Evolutionary conservation across 1,139 yeast genomes (phyloP).

Genomic region (Saccharomyces hybrid): DNA sequence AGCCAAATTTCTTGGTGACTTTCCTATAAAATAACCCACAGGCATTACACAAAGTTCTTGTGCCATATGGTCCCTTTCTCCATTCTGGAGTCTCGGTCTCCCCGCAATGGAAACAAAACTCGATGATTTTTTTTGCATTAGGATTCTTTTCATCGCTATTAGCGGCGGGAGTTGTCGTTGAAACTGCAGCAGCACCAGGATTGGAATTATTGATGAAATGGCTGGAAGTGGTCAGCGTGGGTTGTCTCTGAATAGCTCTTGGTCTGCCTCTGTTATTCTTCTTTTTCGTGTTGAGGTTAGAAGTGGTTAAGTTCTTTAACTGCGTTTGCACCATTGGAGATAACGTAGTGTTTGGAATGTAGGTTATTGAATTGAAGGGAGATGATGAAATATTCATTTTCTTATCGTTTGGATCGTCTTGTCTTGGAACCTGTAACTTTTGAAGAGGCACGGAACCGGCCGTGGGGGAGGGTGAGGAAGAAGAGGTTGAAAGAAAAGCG

Average conservation of each 20-base stretch:
- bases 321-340: not conserved
- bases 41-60: constrained; percentile 68
- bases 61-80: constrained; percentile 76
- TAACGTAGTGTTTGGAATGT: not conserved
- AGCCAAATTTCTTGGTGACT: constrained; percentile 41
- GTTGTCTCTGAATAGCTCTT: not conserved
- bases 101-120: constrained; percentile 49
- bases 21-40: constrained; percentile 76
- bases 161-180: constrained; percentile 9
- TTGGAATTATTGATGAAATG: constrained; percentile 3
- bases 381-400: not conserved
- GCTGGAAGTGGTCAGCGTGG: not conserved
- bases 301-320: not conserved
- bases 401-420: not conserved
- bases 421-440: constrained; percentile 5
- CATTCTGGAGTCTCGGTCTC: constrained; percentile 75
- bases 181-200: not conserved
- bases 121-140: constrained; percentile 5
- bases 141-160: constrained; percentile 8
- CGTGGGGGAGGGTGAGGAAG: constrained; percentile 4
- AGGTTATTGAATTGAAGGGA: not conserved
- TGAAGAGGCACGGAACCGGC: constrained; percentile 1
- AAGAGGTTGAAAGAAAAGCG: not conserved
- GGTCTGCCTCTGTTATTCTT: not conserved
- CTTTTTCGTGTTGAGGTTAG: not conserved